Evolutionary conservation across 768 basidiomycete genomes (phyloP).

Genomic region (Boletus eberwhitei): DNA sequence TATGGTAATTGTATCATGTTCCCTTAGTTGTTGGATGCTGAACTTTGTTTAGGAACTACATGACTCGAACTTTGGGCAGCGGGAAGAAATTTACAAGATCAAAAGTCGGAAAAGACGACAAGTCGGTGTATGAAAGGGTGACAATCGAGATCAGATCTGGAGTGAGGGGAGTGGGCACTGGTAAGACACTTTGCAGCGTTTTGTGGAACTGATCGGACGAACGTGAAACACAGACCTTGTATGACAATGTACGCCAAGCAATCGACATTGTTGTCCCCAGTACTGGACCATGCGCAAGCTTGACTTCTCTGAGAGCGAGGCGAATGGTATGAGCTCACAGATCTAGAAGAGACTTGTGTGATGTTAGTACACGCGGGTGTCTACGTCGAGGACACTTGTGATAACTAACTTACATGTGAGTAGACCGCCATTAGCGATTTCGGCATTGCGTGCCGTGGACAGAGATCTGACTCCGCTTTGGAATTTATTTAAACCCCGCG

Average conservation of each 20-base stretch:
- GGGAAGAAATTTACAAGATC: constrained; percentile 77
- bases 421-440: background rate
- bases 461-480: constrained; percentile 16
- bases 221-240: background rate
- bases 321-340: background rate
- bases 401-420: background rate
- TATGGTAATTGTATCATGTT: constrained; percentile 56
- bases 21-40: background rate
- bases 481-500: constrained; percentile 15
- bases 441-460: constrained; percentile 15
- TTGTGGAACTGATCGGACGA: background rate
- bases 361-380: background rate
- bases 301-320: background rate
- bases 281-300: background rate
- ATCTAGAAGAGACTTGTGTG: background rate
- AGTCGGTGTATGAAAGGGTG: background rate
- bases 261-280: background rate
- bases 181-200: constrained; percentile 10
- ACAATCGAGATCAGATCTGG: background rate
- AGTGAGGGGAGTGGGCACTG: background rate
- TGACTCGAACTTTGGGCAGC: constrained; percentile 83
- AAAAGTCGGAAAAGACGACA: constrained; percentile 40
- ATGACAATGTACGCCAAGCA: background rate
- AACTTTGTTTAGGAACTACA: constrained; percentile 63
- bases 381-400: too few relatives aligned